These are phyloP conservation scores for Puya raimondii DNA, from an alignment of 176 grass and related monocot genomes.

Conservation along the genomic window DNA sequence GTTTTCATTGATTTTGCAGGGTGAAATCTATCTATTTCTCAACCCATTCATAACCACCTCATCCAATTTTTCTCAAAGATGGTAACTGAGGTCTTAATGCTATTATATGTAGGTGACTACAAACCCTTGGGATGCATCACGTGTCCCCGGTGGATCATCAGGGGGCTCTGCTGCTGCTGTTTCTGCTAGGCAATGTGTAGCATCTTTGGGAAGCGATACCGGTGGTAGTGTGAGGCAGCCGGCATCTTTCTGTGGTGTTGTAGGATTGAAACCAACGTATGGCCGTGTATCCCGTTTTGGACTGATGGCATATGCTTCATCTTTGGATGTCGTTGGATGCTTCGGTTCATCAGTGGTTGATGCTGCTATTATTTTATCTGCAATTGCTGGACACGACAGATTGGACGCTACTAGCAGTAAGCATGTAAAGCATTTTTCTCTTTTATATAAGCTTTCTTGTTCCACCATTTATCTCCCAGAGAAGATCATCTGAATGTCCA, in stretches of 20 bases:
- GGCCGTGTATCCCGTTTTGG: constrained; percentile 85
- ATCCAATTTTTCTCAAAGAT: not conserved
- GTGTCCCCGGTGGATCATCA: constrained; percentile 85
- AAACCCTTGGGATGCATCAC: constrained; percentile 81
- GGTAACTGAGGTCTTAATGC: not conserved
- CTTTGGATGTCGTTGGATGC: constrained; percentile 79
- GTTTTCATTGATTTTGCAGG: too few relatives aligned
- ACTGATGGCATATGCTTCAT: constrained; percentile 94
- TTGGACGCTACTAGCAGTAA: constrained; percentile 76
- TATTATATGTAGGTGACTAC: constrained; percentile 53
- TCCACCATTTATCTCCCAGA: not conserved
- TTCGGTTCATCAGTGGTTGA: constrained; percentile 70
- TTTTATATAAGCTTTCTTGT: not conserved
- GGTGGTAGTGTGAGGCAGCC: constrained; percentile 97
- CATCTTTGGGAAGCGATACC: constrained; percentile 86
- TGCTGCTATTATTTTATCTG: constrained; percentile 57
- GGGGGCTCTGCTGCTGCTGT: constrained; percentile 86
- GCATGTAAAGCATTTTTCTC: constrained; percentile 36
- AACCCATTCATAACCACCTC: too few relatives aligned
- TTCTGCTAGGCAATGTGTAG: constrained; percentile 74
- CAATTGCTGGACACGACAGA: constrained; percentile 75
- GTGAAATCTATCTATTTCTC: too few relatives aligned
- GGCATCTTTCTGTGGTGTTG: constrained; percentile 87
- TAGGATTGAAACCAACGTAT: constrained; percentile 92
- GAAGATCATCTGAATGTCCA: not conserved